Conservation (phyloP, 495 filamentous ascomycete species). For the Cercophora scortea region DNA sequence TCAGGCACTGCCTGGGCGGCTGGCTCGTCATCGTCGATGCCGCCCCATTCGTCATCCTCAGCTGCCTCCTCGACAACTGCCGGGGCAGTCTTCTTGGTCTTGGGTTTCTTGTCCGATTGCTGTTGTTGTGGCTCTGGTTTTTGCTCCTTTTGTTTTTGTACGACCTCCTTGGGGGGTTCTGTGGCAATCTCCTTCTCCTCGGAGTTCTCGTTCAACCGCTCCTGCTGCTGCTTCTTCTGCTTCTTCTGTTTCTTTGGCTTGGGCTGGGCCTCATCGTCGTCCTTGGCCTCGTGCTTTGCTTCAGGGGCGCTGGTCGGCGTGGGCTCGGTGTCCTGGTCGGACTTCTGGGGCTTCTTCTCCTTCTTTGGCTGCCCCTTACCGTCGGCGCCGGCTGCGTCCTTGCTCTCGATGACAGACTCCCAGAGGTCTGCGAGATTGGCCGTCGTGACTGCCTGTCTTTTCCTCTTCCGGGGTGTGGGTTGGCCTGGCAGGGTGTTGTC, state of each 20-base stretch:
- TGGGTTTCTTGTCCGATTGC: conserved; percentile 30
- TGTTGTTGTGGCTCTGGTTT: conserved; percentile 1
- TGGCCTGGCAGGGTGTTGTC: conserved; percentile 5
- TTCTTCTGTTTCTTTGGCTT: too few relatives aligned
- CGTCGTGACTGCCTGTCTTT: conserved; percentile 55
- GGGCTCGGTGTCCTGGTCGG: conserved; percentile 1
- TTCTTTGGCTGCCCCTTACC: background rate
- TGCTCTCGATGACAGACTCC: conserved; percentile 70
- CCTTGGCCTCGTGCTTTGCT: too few relatives aligned
- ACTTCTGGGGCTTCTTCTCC: conserved; percentile 2
- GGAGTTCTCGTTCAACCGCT: too few relatives aligned
- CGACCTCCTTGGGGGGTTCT: background rate
- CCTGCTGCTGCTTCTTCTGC: too few relatives aligned
- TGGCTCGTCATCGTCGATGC: conserved; percentile 12
- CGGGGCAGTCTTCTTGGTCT: conserved; percentile 31
- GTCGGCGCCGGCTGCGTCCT: conserved; percentile 12
- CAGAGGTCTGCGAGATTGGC: conserved; percentile 71
- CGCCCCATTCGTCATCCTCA: conserved; percentile 11
- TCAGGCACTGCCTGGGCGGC: background rate
- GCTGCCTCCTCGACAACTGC: background rate
- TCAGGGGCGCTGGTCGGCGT: background rate
- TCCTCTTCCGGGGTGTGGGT: conserved; percentile 44
- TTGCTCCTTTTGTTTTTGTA: background rate
- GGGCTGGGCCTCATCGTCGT: too few relatives aligned
- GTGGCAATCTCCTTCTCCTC: too few relatives aligned